Evolutionary conservation across 129 eudicot species (phyloP), one percentile per base, ranked within the genome.

Genomic region (Smallanthus sonchifolius): DNA sequence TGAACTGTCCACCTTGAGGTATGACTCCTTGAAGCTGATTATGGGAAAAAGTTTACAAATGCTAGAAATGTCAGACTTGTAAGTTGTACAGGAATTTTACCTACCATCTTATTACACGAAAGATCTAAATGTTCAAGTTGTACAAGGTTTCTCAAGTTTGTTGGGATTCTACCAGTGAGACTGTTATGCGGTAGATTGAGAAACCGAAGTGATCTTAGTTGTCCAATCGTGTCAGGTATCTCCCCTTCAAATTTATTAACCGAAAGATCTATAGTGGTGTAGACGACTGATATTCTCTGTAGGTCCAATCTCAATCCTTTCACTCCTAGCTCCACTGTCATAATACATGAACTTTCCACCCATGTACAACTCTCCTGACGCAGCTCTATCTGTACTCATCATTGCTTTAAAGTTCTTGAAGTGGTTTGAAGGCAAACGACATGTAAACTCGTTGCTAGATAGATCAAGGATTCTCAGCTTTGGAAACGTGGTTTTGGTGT

Each of bases 111-210:
- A 24, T 24, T 84, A 16, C 78, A 77, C 15, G 85, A 84, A 32
- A 84, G 75, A 57, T 80, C 85, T 57, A 84, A 70, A 5, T 80
- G 62, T 54, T 84, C 86, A 52, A 81, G 84, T 9, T 17, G 3
- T 8, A 10, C 11, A 20, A 85, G 40, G 48, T 70, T 75, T 8
- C 47, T 49, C 37, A 85, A n/a, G 24, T 8, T 16, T 10, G 64
- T 42, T 3, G 84, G 84, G 45, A 85, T 75, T 57, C n/a, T 24
- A 1, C 86, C 82, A 0, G 76, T 55, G 65, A 84, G 81, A 55
- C 54, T 40, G 62, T 81, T 81, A 78, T 74, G 85, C 9, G 81
- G 81, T 65, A 84, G 30, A 70, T 84, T 84, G 13, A 84, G 78
- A 14, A 66, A 28, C 11, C 51, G 76, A 39, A 81, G 77, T 2